Evolutionary conservation across 108 stramenopile genomes (phyloP), one percentile per base, ranked within the genome.

Genomic region (Phaeodactylum tricornutum): DNA sequence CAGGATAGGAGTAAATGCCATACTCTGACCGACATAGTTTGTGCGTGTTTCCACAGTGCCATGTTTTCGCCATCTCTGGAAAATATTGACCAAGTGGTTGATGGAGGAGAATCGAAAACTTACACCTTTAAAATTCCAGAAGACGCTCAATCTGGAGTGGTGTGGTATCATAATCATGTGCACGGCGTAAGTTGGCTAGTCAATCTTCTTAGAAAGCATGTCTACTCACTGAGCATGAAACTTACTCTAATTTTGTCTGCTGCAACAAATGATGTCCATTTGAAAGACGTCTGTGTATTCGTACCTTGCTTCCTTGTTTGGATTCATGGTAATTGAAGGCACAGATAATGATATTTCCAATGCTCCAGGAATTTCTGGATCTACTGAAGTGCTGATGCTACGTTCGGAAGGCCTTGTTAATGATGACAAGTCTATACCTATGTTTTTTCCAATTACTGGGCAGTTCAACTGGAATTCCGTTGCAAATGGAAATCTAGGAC

Each of bases 81-180:
- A 19, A 28, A 54, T 14, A 15, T 41, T 1, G 25, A 21, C 4
- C 20, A 22, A 24, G 15, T 15, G 27, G 1, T 54, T 23, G 53
- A 24, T 26, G 40, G 40, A 40, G 53, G 40, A 2, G 39, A 54
- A 26, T 23, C 37, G 30, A 54, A 54, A 24, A 28, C 40, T 4
- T 54, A 42, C 38, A 29, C 6, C 1, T 40, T 54, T 14, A 26
- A 41, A 17, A 28, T 54, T 25, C 53, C 53, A 9, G 38, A 40
- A 1, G 53, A 54, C 19, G 40, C 40, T 15, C 25, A 22, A 41
- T 25, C 53, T 9, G 53, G 53, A 19, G 27, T 54, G 21, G 3
- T 12, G 16, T 54, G 53, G 53, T 54, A 54, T 30, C 53, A 54
- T 28, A 54, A 42, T 28, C 53, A 54, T 26, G 50, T 34, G 1